phyloP scores from a whole-genome alignment of 352 stramenopile genomes.

The Pythium aristosporum region DNA sequence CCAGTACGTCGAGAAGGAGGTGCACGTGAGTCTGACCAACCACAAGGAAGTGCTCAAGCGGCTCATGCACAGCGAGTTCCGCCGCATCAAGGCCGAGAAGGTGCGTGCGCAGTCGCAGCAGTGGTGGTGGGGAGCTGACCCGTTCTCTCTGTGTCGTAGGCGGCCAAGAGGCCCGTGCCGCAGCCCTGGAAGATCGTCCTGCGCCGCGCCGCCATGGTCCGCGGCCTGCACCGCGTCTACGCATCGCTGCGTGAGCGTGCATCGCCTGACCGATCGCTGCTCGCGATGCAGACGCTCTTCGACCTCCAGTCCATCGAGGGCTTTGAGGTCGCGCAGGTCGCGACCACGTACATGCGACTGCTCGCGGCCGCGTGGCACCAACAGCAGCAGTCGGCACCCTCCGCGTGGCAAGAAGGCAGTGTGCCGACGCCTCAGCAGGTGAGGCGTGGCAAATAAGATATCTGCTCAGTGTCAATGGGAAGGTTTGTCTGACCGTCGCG shows the following conservation, averaged over 20 bases:
- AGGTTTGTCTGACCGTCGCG: too few species aligned
- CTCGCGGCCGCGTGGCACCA: slow-evolving; percentile 55
- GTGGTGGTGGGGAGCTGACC: background rate
- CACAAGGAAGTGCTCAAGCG: slow-evolving; percentile 89
- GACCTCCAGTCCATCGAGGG: slow-evolving; percentile 61
- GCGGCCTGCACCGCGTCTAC: slow-evolving; percentile 41
- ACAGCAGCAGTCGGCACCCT: slow-evolving; percentile 33
- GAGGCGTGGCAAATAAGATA: background rate
- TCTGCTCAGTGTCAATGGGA: too few species aligned
- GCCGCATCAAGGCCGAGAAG: slow-evolving; percentile 74
- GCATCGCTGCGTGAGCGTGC: slow-evolving; percentile 31
- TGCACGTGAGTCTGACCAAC: slow-evolving; percentile 83
- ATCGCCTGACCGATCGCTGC: slow-evolving; percentile 28
- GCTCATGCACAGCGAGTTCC: slow-evolving; percentile 84
- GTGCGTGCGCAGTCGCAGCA: slow-evolving; percentile 13
- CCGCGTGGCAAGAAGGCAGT: slow-evolving; percentile 37
- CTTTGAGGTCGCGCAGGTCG: slow-evolving; percentile 40
- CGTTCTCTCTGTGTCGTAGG: slow-evolving; percentile 16
- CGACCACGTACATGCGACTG: slow-evolving; percentile 58
- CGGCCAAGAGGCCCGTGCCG: slow-evolving; percentile 47
- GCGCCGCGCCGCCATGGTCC: slow-evolving; percentile 43
- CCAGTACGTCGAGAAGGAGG: slow-evolving; percentile 81
- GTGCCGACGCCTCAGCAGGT: slow-evolving; percentile 52
- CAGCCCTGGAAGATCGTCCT: slow-evolving; percentile 63
- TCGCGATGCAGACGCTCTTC: slow-evolving; percentile 65